These are phyloP conservation scores for Rhodotorula babjevae DNA, from an alignment of 768 basidiomycete species.

Conservation along the genomic window DNA sequence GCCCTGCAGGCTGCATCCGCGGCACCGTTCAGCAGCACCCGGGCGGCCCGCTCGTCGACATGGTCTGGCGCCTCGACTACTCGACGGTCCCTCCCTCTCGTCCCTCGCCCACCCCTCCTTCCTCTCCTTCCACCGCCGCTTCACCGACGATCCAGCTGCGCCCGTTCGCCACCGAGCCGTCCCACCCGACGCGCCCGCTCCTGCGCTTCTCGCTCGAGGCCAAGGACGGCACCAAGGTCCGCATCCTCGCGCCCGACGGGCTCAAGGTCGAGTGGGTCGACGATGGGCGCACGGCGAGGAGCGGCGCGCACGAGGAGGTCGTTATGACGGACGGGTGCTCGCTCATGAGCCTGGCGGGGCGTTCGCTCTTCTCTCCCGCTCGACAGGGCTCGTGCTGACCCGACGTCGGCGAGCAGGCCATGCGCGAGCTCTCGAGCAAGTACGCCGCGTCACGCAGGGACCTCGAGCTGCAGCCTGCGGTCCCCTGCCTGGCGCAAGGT, in stretches of 20 bases:
- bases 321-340: conserved; percentile 37
- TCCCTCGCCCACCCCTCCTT: no score
- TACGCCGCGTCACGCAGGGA: neutral
- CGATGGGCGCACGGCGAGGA: neutral
- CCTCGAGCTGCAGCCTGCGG: neutral
- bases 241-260: neutral
- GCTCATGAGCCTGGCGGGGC: neutral
- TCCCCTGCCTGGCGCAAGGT: conserved; percentile 22
- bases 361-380: neutral
- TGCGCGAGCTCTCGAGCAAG: conserved; percentile 3
- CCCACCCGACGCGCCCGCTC: neutral
- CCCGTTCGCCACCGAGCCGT: neutral
- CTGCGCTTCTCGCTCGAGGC: conserved; percentile 8
- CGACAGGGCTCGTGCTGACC: accelerated
- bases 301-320: neutral
- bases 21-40: neutral
- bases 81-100: neutral
- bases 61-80: conserved; percentile 32
- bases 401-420: conserved; percentile 2
- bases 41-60: neutral
- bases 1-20: conserved; percentile 15
- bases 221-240: conserved; percentile 9
- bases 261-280: neutral
- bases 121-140: neutral
- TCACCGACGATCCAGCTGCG: neutral